phyloP scores from a whole-genome alignment of 345 rosid genomes.

The Brassica carinata region DNA sequence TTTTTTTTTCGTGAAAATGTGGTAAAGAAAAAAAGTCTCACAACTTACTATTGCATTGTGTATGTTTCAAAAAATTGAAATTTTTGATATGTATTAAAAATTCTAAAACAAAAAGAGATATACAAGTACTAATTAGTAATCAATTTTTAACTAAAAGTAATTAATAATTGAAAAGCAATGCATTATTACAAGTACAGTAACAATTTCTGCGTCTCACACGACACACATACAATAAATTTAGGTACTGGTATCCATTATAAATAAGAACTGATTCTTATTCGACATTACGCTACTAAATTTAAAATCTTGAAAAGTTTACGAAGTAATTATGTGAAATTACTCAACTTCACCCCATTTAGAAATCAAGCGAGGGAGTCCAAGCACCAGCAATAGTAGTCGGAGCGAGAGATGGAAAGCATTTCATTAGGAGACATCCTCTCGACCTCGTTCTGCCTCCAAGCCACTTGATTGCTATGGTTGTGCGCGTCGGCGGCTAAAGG shows the following conservation, averaged over 20 bases:
- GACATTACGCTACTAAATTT: not conserved
- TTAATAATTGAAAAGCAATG: not conserved
- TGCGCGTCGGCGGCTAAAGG: conserved; percentile 78
- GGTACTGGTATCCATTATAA: not conserved
- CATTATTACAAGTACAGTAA: conserved; percentile 4
- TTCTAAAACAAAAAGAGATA: not conserved
- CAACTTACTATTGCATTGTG: not conserved
- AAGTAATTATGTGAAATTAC: not conserved
- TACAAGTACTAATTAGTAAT: not conserved
- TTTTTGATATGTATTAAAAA: not conserved
- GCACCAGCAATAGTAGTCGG: conserved; percentile 95
- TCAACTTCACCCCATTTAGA: not conserved
- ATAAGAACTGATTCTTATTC: conserved; percentile 16
- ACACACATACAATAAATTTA: not conserved
- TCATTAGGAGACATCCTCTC: conserved; percentile 83
- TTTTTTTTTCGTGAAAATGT: not conserved
- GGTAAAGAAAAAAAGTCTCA: not conserved
- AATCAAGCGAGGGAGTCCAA: conserved; percentile 52
- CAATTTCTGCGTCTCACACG: not conserved
- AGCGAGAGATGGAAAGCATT: conserved; percentile 66
- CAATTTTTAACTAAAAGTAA: not conserved
- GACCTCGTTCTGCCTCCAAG: conserved; percentile 80
- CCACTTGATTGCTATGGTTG: conserved; percentile 66
- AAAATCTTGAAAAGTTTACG: not conserved
- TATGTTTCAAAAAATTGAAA: not conserved